Conservation (phyloP, 2,329 filamentous ascomycete species). For the Aspergillus aculeatinus region DNA sequence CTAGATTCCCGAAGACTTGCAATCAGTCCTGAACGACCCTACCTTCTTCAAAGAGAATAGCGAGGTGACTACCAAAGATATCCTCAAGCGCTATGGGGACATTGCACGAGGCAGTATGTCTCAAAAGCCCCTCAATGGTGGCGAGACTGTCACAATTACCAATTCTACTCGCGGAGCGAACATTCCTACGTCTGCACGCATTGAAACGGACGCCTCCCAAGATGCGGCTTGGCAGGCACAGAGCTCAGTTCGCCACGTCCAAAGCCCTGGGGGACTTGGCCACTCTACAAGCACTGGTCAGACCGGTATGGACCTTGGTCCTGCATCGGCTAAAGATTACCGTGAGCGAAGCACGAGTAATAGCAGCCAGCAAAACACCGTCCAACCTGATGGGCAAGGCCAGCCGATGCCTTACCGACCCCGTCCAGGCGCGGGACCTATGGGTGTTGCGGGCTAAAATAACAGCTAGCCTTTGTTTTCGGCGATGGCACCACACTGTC, state of each 20-base stretch:
- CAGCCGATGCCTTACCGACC: slow-evolving; percentile 39
- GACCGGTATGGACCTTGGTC: slow-evolving; percentile 27
- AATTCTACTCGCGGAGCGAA: slow-evolving; percentile 42
- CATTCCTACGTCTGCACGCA: slow-evolving; percentile 57
- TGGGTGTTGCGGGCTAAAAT: slow-evolving; percentile 39
- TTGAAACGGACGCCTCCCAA: slow-evolving; percentile 82
- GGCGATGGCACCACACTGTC: slow-evolving; percentile 10
- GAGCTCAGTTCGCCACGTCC: slow-evolving; percentile 75
- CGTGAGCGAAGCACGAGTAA: slow-evolving; percentile 39
- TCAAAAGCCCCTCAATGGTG: slow-evolving; percentile 54
- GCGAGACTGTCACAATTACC: slow-evolving; percentile 52
- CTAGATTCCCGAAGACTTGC: slow-evolving; percentile 89
- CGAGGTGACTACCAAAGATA: slow-evolving; percentile 95
- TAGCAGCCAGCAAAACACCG: slow-evolving; percentile 30
- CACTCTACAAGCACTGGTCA: slow-evolving; percentile 30
- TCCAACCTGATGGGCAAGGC: slow-evolving; percentile 30
- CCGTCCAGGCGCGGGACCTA: slow-evolving; percentile 38
- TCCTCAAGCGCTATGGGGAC: slow-evolving; percentile 88
- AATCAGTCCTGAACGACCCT: slow-evolving; percentile 80
- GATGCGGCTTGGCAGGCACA: slow-evolving; percentile 74
- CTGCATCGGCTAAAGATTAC: slow-evolving; percentile 27
- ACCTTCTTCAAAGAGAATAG: slow-evolving; percentile 75
- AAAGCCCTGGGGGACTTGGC: slow-evolving; percentile 42
- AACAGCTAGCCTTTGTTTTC: slow-evolving; percentile 15
- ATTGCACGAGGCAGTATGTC: slow-evolving; percentile 65